Evolutionary conservation across 768 basidiomycete genomes (phyloP), one percentile per base, ranked within the genome.

Genomic region (Termitomyces sp.): DNA sequence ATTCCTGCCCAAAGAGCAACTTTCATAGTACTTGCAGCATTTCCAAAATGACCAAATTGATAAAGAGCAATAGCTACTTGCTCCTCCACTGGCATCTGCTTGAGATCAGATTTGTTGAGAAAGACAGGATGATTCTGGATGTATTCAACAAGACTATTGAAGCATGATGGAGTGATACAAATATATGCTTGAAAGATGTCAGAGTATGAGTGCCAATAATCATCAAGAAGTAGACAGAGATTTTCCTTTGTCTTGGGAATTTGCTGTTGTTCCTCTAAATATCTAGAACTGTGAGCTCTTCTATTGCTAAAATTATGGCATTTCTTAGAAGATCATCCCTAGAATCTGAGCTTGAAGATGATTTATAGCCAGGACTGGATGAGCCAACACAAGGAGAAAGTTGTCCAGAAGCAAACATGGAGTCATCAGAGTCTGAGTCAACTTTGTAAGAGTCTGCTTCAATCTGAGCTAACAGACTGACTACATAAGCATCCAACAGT

Each of bases 1-100:
- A 58, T 43, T 5, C 53, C 58, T 45, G 61, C 57, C 70, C 70
- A 72, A 24, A 44, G 22, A 44, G 20, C 1, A 13, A 44, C 20
- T 20, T 44, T 44, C 43, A 44, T 0, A 13, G 22, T 44, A 24
- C 43, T 44, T 22, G 43, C 22, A 12, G 43, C 43, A 44, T 44
- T 44, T 0, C 43, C 9, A 24, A 10, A 22, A 12, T 44, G 12
- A 4, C 43, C 22, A 44, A 44, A 44, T 2, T 20, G 22, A 16
- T 44, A 44, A 44, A 44, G 22, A 24, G 43, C 22, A 24, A 62
- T 53, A 1, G 45, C 63, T 30, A 68, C 52, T 47, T 68, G 67
- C 8, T 58, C 43, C 28, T 55, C 49, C 1, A 63, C 56, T 16
- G 61, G 44, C 13, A 61, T 58, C 44, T 68, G 67, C 13, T 13